These are phyloP conservation scores for Globisporangium splendens DNA, from an alignment of 352 stramenopile genomes.

Conservation along the genomic window DNA sequence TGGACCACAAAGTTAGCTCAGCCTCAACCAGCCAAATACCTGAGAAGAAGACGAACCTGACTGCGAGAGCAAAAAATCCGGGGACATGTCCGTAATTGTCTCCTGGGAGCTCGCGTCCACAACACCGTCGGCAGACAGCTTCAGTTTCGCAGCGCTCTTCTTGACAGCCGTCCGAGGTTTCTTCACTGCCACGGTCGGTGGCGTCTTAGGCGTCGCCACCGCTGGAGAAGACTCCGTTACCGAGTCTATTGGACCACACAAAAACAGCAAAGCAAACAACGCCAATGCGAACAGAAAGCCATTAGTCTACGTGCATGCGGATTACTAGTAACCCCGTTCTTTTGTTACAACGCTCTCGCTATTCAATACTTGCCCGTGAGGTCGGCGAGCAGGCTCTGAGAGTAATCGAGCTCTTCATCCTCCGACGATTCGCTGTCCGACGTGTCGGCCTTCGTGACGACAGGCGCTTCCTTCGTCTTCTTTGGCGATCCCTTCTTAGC, in stretches of 20 bases:
- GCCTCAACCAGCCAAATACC: too few species aligned
- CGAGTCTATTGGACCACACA: slow-evolving; percentile 4
- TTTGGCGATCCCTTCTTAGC: slow-evolving; percentile 6
- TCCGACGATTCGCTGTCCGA: slow-evolving; percentile 40
- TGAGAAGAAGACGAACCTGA: too few species aligned
- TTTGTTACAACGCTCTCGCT: slow-evolving; percentile 2
- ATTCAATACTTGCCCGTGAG: slow-evolving; percentile 53
- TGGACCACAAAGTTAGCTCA: too few species aligned
- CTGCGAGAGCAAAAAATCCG: slow-evolving; percentile 42
- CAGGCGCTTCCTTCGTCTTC: slow-evolving; percentile 11
- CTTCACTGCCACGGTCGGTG: neutral
- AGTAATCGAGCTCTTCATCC: slow-evolving; percentile 72
- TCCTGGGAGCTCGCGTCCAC: slow-evolving; percentile 36
- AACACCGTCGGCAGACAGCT: slow-evolving; percentile 15
- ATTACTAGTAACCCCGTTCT: slow-evolving; percentile 5
- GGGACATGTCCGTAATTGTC: slow-evolving; percentile 22
- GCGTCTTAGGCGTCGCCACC: neutral
- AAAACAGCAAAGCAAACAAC: neutral
- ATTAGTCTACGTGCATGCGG: slow-evolving; percentile 8
- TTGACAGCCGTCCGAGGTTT: slow-evolving; percentile 6
- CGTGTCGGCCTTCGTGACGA: slow-evolving; percentile 10
- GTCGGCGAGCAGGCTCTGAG: slow-evolving; percentile 67
- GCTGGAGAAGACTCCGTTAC: slow-evolving; percentile 6
- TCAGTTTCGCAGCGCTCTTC: slow-evolving; percentile 6
- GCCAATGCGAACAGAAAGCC: neutral